These are phyloP conservation scores for Jacaranda mimosifolia DNA, from an alignment of 257 asterid species.

Conservation along the genomic window DNA sequence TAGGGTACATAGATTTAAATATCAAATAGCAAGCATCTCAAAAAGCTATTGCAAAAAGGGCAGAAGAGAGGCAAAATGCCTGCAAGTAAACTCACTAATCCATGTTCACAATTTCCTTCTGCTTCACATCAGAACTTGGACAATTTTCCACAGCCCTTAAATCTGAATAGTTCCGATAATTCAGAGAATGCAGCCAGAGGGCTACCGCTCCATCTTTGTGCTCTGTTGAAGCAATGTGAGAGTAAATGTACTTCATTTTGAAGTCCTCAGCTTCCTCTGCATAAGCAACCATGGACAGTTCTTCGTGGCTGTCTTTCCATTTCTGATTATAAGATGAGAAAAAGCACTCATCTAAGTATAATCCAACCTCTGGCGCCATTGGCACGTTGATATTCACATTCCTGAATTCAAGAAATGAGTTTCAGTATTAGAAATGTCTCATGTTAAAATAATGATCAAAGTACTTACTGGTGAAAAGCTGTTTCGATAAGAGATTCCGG, in stretches of 20 bases:
- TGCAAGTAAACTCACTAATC: conserved; percentile 41
- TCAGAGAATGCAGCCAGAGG: conserved; percentile 86
- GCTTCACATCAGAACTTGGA: conserved; percentile 32
- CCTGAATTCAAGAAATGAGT: conserved; percentile 55
- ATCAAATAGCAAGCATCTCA: neutral
- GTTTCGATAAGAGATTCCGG: conserved; percentile 74
- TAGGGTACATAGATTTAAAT: neutral
- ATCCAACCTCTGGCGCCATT: conserved; percentile 99
- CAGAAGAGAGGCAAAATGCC: neutral
- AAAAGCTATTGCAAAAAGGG: neutral
- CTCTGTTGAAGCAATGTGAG: conserved; percentile 82
- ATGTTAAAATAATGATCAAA: neutral
- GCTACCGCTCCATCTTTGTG: conserved; percentile 80
- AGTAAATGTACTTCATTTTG: conserved; percentile 77
- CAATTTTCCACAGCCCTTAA: conserved; percentile 38
- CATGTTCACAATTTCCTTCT: conserved; percentile 25
- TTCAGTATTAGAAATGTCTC: neutral
- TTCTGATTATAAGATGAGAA: conserved; percentile 83
- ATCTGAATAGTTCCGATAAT: conserved; percentile 88
- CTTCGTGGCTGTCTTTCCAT: conserved; percentile 81
- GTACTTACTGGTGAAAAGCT: conserved; percentile 73
- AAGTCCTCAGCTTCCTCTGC: conserved; percentile 78
- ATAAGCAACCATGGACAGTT: conserved; percentile 81
- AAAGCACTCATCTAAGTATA: conserved; percentile 91
- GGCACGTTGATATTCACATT: conserved; percentile 81